These are phyloP conservation scores for Glonium stellatum DNA, from an alignment of 495 filamentous ascomycete genomes.

Conservation along the genomic window DNA sequence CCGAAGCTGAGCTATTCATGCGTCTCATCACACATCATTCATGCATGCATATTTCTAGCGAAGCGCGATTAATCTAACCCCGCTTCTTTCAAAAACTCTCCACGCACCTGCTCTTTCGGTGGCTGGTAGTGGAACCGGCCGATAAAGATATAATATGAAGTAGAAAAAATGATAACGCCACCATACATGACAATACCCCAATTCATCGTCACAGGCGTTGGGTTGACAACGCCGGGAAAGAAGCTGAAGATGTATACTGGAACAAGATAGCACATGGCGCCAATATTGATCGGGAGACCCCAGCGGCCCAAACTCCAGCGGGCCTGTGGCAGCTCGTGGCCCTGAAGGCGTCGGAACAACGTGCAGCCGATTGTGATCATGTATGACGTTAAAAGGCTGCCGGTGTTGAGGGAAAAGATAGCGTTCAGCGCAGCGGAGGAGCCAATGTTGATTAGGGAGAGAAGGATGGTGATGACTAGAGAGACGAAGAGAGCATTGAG, in stretches of 20 bases:
- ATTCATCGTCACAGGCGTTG: conserved; percentile 25
- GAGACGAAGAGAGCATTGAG: conserved; percentile 33
- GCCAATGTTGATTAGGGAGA: conserved; percentile 34
- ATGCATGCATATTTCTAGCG: too few relatives aligned
- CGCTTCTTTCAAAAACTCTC: too few relatives aligned
- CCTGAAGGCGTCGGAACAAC: conserved; percentile 26
- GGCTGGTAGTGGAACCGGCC: conserved; percentile 30
- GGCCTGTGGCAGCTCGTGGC: conserved; percentile 29
- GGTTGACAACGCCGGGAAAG: conserved; percentile 26
- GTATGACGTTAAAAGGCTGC: conserved; percentile 32
- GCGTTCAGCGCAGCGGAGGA: conserved; percentile 33
- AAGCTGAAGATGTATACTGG: conserved; percentile 31
- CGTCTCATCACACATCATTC: too few relatives aligned
- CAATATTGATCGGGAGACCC: conserved; percentile 32
- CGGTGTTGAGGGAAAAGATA: conserved; percentile 15
- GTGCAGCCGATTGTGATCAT: conserved; percentile 36
- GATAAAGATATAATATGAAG: conserved; percentile 24
- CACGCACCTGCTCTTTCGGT: conserved; percentile 7
- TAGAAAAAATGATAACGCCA: conserved; percentile 26
- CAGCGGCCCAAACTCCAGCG: conserved; percentile 32
- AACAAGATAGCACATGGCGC: conserved; percentile 29
- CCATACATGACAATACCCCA: conserved; percentile 31
- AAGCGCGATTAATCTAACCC: too few relatives aligned
- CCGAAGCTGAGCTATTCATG: too few relatives aligned
- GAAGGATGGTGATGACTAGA: conserved; percentile 19